Base-by-base conservation (phyloP, 2,329 filamentous ascomycete genomes). In the Aotearoamyces nothofagi region DNA sequence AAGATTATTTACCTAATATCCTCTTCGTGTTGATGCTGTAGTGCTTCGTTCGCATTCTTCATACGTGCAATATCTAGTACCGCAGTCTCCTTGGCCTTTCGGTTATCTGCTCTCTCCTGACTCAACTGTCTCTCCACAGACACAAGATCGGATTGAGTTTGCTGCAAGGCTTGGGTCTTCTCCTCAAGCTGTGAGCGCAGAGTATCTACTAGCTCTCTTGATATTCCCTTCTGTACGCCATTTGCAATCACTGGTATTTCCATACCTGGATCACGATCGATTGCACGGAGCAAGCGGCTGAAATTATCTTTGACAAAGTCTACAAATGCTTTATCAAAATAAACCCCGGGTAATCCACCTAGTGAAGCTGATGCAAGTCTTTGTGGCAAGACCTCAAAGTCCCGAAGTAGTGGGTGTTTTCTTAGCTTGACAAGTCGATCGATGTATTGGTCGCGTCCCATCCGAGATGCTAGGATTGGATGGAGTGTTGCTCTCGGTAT, bases 301-400 rank as follows among this genome's bases (percentile, higher is more conserved):
- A 92, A 96, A 47, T 93, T 93, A 45, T 96, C 86, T 46, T 94
- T 94, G 44, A 94, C 70, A 44, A 96, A 93, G 35, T 94, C 81
- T 31, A 98, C 74, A 51, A 94, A 96, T 0, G 69, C 69, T 26
- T 70, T 65, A 41, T 93, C 84, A 38, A 96, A 90, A 48, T 73
- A 92, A 1, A 93, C 79, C 28, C 86, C 76, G 1, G 84, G 79
- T 5, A 86, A 51, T 40, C 54, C 68, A 51, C 61, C 59, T 31
- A 59, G 43, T 53, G 66, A 26, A 42, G 57, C 37, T 46, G 56
- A 55, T 38, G 66, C 64, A 5, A 72, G 55, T 36, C 69, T 79
- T 42, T 84, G 81, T 2, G 80, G 73, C 7, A 79, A 60, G 13
- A 94, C 79, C 45, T 96, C 90, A 41, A 87, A 94, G 47, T 98